Evolutionary conservation across 768 basidiomycete species (phyloP), one percentile per base, ranked within the genome.

Genomic region (Agaricus bisporus): DNA sequence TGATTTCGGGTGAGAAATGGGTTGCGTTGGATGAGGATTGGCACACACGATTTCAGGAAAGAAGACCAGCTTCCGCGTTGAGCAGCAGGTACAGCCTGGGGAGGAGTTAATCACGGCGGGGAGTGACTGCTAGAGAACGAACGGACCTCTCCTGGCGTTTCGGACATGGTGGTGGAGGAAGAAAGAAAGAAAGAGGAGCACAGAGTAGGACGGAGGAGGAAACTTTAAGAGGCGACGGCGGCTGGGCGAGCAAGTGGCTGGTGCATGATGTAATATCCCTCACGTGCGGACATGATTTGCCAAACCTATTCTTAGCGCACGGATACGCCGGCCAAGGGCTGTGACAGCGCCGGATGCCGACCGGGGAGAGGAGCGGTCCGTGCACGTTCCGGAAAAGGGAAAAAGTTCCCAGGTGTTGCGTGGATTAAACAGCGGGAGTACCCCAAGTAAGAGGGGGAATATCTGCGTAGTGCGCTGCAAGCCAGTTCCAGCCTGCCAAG

Each of bases 11-110:
- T 51, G 32, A 47, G 37, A 26, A 41, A 0, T 25, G 20, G n/a
- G 15, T 11, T 35, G n/a, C 57, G 50, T 55, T 51, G 39, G n/a
- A 29, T 15, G 41, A 45, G 52, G 51, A 41, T 51, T 25, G 14
- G 18, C 3, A 43, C 85, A 49, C 62, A 92, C 91, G 87, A 83
- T 78, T 95, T 97, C 65, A 97, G 74, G 70, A 97, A 95, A 2
- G 85, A 83, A 0, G 86, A 78, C 94, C 94, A 97, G 70, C 85
- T 89, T 63, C 85, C 73, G 62, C 91, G 83, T 70, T 95, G 93
- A 45, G 86, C 76, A 56, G 79, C 79, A 38, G 92, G 92, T 47
- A 95, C 90, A 58, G 85, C 88, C 75, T 79, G 66, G 59, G 2
- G 59, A 50, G 41, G 46, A 54, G 47, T 57, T 17, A 51, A 28